phyloP scores from a whole-genome alignment of 768 basidiomycete species.

The Lentinula sp. region DNA sequence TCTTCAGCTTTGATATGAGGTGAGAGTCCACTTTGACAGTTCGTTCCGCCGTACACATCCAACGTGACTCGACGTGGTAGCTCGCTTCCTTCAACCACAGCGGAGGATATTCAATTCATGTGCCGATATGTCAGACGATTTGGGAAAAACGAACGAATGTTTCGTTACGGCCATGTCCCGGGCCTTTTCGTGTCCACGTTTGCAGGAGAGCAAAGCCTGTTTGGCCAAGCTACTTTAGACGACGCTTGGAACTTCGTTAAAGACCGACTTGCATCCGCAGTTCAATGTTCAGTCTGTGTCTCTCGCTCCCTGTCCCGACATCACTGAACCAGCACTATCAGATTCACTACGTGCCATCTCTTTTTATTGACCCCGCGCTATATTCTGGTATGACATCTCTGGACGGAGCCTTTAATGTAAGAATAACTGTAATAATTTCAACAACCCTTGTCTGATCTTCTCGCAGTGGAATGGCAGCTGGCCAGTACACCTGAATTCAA shows the following conservation, averaged over 20 bases:
- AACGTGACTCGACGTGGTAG: constrained; percentile 1
- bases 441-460: not conserved
- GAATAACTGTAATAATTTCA: constrained; percentile 3
- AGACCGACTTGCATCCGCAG: constrained; percentile 7
- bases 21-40: constrained; percentile 12
- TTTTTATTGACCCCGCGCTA: constrained; percentile 41
- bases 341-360: constrained; percentile 46
- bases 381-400: constrained; percentile 31
- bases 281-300: constrained; percentile 13
- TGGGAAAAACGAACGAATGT: constrained; percentile 31
- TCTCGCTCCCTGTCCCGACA: constrained; percentile 9
- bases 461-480: constrained; percentile 37
- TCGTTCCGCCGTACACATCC: constrained; percentile 1
- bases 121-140: constrained; percentile 29
- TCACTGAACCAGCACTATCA: not conserved
- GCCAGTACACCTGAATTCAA: constrained; percentile 21
- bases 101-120: constrained; percentile 20
- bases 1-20: constrained; percentile 32
- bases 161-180: constrained; percentile 22
- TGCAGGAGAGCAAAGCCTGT: constrained; percentile 39
- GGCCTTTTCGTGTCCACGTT: constrained; percentile 39
- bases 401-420: constrained; percentile 40
- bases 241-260: constrained; percentile 28
- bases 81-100: constrained; percentile 10
- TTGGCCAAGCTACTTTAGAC: constrained; percentile 29